phyloP scores from a whole-genome alignment of 352 stramenopile species.

The Paralagenidium karlingii region DNA sequence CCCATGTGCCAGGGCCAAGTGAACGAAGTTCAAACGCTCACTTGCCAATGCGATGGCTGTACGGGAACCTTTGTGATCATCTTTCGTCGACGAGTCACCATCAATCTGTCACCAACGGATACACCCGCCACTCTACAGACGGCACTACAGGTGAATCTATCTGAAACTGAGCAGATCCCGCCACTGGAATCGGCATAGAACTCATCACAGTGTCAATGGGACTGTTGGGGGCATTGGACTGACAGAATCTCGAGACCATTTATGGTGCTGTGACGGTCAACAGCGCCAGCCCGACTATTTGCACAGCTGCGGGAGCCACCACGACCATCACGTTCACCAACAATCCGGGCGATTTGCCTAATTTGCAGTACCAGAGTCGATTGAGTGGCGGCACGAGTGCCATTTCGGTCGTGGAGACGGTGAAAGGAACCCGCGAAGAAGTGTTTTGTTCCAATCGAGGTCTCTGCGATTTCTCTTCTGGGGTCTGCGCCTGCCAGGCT shows the following conservation, averaged over 20 bases:
- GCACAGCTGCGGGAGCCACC: constrained; percentile 16
- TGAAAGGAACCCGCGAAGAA: constrained; percentile 32
- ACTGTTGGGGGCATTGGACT: too few species aligned
- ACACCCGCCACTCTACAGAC: constrained; percentile 19
- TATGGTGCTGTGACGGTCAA: too few species aligned
- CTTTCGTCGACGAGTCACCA: constrained; percentile 43
- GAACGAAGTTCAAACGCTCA: constrained; percentile 32
- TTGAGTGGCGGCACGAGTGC: constrained; percentile 12
- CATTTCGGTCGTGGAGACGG: constrained; percentile 3
- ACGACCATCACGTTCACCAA: constrained; percentile 62
- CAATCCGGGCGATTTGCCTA: constrained; percentile 40
- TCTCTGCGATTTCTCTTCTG: constrained; percentile 45
- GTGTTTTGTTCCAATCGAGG: constrained; percentile 51
- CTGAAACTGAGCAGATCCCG: too few species aligned
- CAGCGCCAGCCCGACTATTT: constrained; percentile 12
- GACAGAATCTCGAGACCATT: constrained; percentile 49
- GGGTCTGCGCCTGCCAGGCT: constrained; percentile 37
- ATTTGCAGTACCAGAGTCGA: constrained; percentile 27
- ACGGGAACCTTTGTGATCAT: constrained; percentile 43
- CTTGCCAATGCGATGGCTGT: constrained; percentile 40
- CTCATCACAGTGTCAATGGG: too few species aligned
- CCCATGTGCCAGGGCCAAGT: constrained; percentile 18
- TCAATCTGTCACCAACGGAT: constrained; percentile 24
- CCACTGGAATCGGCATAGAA: too few species aligned
- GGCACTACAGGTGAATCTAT: constrained; percentile 41